A percentile compares a stretch with the other conserved stretches of the same genome.
These are phyloP conservation scores for Salmacisia buchloeana DNA, from an alignment of 1,284 basidiomycete species.

Conservation along the genomic window DNA sequence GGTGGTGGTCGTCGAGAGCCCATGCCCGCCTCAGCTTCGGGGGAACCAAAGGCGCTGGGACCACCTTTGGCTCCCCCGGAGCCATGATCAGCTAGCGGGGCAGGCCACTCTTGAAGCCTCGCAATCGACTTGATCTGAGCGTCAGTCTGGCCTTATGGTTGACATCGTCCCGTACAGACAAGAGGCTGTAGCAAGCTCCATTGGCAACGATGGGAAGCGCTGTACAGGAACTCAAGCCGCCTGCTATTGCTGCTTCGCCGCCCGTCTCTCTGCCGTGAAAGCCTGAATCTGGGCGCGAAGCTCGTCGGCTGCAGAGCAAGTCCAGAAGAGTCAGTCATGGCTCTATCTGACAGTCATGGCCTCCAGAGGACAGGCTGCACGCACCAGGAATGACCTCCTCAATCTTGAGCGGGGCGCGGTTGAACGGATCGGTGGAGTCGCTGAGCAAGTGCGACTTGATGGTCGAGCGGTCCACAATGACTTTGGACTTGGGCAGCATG, in stretches of 20 bases:
- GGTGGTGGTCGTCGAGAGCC: too few relatives aligned
- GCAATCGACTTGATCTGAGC: too few relatives aligned
- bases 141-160: too few relatives aligned
- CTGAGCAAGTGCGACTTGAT: slow-evolving; percentile 93
- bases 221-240: too few relatives aligned
- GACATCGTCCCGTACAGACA: too few relatives aligned
- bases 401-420: slow-evolving; percentile 51
- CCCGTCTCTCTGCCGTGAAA: slow-evolving; percentile 19
- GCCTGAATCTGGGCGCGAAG: slow-evolving; percentile 38
- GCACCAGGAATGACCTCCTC: slow-evolving; percentile 45
- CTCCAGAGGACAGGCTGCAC: neutral
- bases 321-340: neutral
- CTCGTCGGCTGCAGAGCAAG: slow-evolving; percentile 23
- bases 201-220: too few relatives aligned
- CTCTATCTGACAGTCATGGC: neutral
- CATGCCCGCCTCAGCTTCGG: too few relatives aligned
- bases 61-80: too few relatives aligned
- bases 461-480: slow-evolving; percentile 78
- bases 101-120: too few relatives aligned
- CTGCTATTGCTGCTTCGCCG: slow-evolving; percentile 2
- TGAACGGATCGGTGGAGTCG: slow-evolving; percentile 63
- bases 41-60: too few relatives aligned
- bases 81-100: too few relatives aligned
- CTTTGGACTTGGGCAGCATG: slow-evolving; percentile 73
- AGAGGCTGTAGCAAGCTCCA: too few relatives aligned